A percentile compares a stretch with the other conserved stretches of the same genome.
These are phyloP conservation scores for Cyathus striatus DNA, from an alignment of 768 basidiomycete species.

Conservation along the genomic window DNA sequence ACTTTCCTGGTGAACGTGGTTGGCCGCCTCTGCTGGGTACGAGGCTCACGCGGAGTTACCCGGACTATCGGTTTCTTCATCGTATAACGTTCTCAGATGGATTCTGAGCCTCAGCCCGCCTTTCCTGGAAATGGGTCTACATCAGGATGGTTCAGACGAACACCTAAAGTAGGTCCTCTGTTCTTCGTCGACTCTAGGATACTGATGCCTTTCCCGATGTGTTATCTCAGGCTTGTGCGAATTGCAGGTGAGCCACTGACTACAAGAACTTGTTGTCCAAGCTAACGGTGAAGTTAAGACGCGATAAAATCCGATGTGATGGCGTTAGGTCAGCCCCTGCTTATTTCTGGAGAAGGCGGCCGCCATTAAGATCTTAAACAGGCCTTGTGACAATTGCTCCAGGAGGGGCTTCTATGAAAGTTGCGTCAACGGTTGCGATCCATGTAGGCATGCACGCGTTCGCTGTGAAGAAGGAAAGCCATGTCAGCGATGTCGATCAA, in stretches of 20 bases:
- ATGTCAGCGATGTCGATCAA: conserved; percentile 49
- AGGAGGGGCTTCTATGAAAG: conserved; percentile 51
- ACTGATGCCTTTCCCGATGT: conserved; percentile 6
- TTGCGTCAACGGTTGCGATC: conserved; percentile 59
- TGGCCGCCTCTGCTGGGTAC: no score
- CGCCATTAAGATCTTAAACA: conserved; percentile 13
- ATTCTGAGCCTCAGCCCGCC: no score
- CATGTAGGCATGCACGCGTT: conserved; percentile 52
- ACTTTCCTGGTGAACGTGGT: no score
- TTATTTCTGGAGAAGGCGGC: neutral
- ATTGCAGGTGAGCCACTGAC: conserved; percentile 42
- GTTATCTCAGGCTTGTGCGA: conserved; percentile 46
- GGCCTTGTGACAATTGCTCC: conserved; percentile 55
- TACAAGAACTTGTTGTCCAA: conserved; percentile 5
- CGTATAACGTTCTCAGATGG: no score
- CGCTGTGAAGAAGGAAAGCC: conserved; percentile 45
- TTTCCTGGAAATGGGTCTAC: no score
- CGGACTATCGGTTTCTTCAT: no score
- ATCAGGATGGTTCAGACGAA: conserved; percentile 50
- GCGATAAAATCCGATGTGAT: conserved; percentile 61
- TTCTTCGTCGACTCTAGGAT: neutral
- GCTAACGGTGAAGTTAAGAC: conserved; percentile 28
- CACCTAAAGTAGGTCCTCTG: conserved; percentile 37
- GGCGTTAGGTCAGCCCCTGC: conserved; percentile 36
- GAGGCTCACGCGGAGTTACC: no score